These are phyloP conservation scores for Plasmodium coatneyi DNA, from an alignment of 169 alveolate genomes.

Conservation along the genomic window DNA sequence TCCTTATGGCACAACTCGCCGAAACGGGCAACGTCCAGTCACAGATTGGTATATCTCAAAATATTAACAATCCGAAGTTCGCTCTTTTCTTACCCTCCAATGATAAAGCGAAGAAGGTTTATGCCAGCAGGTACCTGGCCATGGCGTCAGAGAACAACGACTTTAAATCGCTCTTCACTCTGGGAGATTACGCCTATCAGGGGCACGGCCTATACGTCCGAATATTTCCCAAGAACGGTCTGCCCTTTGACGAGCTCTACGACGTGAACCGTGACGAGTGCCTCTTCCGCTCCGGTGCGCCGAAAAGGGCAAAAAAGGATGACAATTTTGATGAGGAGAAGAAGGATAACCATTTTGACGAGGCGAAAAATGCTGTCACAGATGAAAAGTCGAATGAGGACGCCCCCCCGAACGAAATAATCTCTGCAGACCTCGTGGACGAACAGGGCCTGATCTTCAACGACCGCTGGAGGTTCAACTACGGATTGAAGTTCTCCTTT, in stretches of 20 bases:
- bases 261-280: background rate
- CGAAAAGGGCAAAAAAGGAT: background rate
- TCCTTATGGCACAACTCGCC: conserved; percentile 62
- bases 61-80: background rate
- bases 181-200: conserved; percentile 62
- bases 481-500: conserved; percentile 26
- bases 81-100: conserved; percentile 50
- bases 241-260: conserved; percentile 1
- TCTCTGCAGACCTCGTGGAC: conserved; percentile 39
- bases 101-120: conserved; percentile 40
- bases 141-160: conserved; percentile 66
- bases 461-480: conserved; percentile 51
- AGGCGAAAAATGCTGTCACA: background rate
- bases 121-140: conserved; percentile 67
- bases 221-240: conserved; percentile 11
- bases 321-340: background rate
- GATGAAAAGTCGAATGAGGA: background rate
- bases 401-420: background rate
- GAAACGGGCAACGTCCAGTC: conserved; percentile 69
- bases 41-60: conserved; percentile 30
- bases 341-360: background rate
- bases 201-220: conserved; percentile 49
- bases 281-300: background rate
- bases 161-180: conserved; percentile 35
- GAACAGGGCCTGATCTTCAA: conserved; percentile 48